Conservation (phyloP, 805 yeast species). For the Nakazawaea ernobii region DNA sequence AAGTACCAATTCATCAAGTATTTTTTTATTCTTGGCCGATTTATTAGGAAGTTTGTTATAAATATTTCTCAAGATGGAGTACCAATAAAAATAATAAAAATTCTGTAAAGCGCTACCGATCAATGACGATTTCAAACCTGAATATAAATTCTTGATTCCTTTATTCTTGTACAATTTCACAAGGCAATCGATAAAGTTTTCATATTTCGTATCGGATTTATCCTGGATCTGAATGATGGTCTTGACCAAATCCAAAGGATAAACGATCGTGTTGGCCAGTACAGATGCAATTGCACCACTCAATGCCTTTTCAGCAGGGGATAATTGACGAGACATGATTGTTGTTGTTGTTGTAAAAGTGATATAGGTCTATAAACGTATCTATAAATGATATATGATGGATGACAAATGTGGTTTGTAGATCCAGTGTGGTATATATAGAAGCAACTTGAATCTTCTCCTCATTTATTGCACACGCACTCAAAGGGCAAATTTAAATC, state of each 20-base stretch:
- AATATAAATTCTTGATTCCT: conserved; percentile 67
- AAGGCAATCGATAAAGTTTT: conserved; percentile 59
- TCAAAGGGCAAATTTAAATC: too few species aligned
- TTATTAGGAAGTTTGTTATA: conserved; percentile 30
- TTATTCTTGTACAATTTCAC: conserved; percentile 47
- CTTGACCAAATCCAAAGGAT: conserved; percentile 75
- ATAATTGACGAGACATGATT: conserved; percentile 17
- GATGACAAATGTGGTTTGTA: too few species aligned
- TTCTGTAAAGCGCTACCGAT: conserved; percentile 71
- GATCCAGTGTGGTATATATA: too few species aligned
- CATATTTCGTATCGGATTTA: conserved; percentile 44
- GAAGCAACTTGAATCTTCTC: too few species aligned
- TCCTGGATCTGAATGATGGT: conserved; percentile 73
- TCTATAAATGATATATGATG: too few species aligned
- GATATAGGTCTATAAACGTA: too few species aligned
- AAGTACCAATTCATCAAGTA: conserved; percentile 52
- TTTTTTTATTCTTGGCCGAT: conserved; percentile 1
- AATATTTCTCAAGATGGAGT: conserved; percentile 58
- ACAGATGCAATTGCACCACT: conserved; percentile 82
- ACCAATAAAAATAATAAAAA: conserved; percentile 86
- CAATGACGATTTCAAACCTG: conserved; percentile 63
- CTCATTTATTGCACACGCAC: too few species aligned
- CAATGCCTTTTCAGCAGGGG: conserved; percentile 75
- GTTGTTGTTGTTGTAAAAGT: too few species aligned
- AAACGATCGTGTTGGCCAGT: conserved; percentile 70